phyloP scores from a whole-genome alignment of 257 asterid species.

The Knoxia roxburghii region DNA sequence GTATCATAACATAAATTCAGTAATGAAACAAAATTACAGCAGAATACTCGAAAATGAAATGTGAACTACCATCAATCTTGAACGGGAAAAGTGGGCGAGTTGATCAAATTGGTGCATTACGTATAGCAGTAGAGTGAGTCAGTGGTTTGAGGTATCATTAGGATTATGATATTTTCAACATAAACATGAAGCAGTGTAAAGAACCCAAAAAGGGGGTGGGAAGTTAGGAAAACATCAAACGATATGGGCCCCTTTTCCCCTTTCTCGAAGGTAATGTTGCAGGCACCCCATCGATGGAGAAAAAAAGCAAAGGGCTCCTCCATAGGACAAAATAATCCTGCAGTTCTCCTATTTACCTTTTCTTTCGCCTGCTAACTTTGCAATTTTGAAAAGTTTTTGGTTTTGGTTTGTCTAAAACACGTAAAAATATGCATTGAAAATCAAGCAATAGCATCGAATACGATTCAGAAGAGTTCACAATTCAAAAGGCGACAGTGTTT shows the following conservation, averaged over 20 bases:
- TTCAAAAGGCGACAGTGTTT: not conserved
- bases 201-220: not conserved
- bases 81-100: not conserved
- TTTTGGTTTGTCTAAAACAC: not conserved
- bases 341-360: not conserved
- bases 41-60: too few species aligned
- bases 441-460: too few species aligned
- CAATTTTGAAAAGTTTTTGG: too few species aligned
- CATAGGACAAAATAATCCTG: not conserved
- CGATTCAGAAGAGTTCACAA: too few species aligned
- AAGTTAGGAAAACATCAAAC: conserved; percentile 3
- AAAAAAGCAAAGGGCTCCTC: not conserved
- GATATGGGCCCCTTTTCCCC: not conserved
- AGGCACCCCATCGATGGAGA: not conserved
- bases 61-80: not conserved
- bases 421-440: too few species aligned
- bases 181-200: not conserved
- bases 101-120: not conserved
- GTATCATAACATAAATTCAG: too few species aligned
- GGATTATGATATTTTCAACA: not conserved
- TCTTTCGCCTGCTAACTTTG: not conserved
- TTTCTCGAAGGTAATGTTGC: not conserved
- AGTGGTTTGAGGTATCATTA: conserved; percentile 2
- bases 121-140: too few species aligned
- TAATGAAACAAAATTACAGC: too few species aligned